A percentile compares a stretch with the other conserved stretches of the same genome.
Conservation (phyloP, 1,284 basidiomycete genomes). For the Cutaneotrichosporon curvatum region DNA sequence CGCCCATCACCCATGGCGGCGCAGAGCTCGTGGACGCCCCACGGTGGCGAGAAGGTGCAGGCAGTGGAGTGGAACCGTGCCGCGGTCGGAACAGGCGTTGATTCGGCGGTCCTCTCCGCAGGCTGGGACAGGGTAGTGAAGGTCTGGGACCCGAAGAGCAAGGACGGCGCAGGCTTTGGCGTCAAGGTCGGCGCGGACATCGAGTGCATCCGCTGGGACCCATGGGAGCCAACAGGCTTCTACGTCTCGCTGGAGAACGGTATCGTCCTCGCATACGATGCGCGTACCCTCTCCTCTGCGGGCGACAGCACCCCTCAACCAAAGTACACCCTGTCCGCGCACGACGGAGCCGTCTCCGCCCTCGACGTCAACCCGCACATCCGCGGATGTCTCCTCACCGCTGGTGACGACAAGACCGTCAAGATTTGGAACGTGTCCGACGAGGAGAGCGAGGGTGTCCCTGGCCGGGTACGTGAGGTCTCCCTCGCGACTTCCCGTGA, state of each 20-base stretch:
- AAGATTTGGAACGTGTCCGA: conserved; percentile 85
- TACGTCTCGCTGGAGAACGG: conserved; percentile 93
- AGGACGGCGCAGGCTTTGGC: conserved; percentile 64
- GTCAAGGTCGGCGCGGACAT: conserved; percentile 81
- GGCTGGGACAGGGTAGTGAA: conserved; percentile 89
- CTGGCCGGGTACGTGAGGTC: conserved; percentile 59
- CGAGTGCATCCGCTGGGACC: conserved; percentile 91
- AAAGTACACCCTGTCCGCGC: conserved; percentile 85
- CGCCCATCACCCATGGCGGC: conserved; percentile 57
- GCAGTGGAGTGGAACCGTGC: conserved; percentile 89
- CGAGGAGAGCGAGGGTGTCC: conserved; percentile 56
- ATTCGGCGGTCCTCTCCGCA: conserved; percentile 82
- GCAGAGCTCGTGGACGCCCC: conserved; percentile 72
- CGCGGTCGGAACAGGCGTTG: conserved; percentile 50
- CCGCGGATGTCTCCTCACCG: conserved; percentile 83
- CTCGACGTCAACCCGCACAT: conserved; percentile 89
- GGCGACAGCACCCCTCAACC: conserved; percentile 36
- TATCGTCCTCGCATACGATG: conserved; percentile 84
- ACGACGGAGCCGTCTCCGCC: conserved; percentile 87
- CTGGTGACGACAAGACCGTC: conserved; percentile 86
- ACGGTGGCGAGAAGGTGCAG: conserved; percentile 91
- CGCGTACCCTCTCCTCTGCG: conserved; percentile 67
- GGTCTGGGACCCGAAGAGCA: conserved; percentile 84
- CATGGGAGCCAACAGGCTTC: conserved; percentile 80
- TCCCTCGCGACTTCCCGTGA: conserved; percentile 83